These are phyloP conservation scores for Atkinsonella hypoxylon DNA, from an alignment of 2,329 filamentous ascomycete genomes.

Conservation along the genomic window DNA sequence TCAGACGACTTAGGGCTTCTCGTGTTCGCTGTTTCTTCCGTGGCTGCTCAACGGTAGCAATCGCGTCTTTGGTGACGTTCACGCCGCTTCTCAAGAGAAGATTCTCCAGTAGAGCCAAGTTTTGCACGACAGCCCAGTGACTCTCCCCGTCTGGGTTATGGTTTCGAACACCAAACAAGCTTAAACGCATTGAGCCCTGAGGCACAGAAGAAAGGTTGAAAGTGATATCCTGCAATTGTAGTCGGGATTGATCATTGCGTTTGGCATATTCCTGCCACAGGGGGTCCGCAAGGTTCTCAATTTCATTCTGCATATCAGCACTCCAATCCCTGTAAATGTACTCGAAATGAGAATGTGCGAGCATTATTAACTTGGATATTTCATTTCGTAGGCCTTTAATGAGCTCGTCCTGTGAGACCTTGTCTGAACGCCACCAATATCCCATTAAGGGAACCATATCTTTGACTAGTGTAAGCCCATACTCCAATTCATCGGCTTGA, in stretches of 20 bases:
- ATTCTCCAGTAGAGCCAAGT: constrained; percentile 44
- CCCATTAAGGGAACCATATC: constrained; percentile 59
- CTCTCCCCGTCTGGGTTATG: constrained; percentile 44
- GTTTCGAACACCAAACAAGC: constrained; percentile 40
- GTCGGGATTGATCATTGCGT: constrained; percentile 55
- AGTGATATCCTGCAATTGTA: constrained; percentile 67
- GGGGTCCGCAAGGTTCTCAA: constrained; percentile 57
- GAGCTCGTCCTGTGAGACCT: constrained; percentile 46
- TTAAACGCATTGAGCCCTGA: constrained; percentile 32
- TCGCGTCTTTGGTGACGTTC: constrained; percentile 12
- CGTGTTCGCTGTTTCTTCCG: constrained; percentile 39
- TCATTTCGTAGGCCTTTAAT: constrained; percentile 59
- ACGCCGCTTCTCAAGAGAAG: constrained; percentile 24
- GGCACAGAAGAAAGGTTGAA: constrained; percentile 37
- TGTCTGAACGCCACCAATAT: constrained; percentile 66
- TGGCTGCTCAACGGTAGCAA: constrained; percentile 31
- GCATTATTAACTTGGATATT: constrained; percentile 60
- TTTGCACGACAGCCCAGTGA: constrained; percentile 48
- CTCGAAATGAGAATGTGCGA: constrained; percentile 52
- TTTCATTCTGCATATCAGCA: constrained; percentile 27
- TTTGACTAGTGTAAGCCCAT: constrained; percentile 47
- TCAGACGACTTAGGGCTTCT: constrained; percentile 32
- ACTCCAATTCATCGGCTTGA: constrained; percentile 53
- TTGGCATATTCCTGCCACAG: constrained; percentile 71
- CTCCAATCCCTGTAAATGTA: constrained; percentile 35